Evolutionary conservation across 2,329 filamentous ascomycete species (phyloP), one percentile per base, ranked within the genome.

Genomic region (Talaromyces pinophilus): DNA sequence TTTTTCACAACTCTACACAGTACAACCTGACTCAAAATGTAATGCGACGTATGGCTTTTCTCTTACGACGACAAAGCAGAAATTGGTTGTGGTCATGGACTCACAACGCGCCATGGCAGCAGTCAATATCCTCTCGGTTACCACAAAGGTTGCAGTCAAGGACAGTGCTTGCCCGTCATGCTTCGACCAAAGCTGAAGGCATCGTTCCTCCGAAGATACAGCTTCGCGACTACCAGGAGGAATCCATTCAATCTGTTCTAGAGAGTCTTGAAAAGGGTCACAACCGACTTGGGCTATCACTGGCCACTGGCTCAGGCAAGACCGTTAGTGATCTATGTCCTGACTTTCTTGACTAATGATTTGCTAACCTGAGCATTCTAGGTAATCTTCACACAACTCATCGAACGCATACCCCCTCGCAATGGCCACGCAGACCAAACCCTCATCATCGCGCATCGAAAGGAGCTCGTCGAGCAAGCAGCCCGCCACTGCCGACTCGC

Each of bases 301-400:
- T 97, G 42, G 93, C 93, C 2, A 97, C 93, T 3, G 93, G 93
- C 0, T 88, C 91, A 69, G 93, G 93, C 5, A 97, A 97, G 78
- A 97, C 93, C 7, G 92, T 92, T 78, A 68, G 84, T 72, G 38
- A 38, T 42, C 54, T 19, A 22, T 59, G 59, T n/a, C 38, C n/a
- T 33, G 60, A 35, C 62, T 22, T 44, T 48, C 52, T 54, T 46
- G 38, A 40, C n/a, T 3, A 22, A 52, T 30, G 5, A 6, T 19
- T 64, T 46, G 19, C 44, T 67, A 46, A 57, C 54, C n/a, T 54
- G 25, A n/a, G 11, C 70, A 44, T 3, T 19, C 33, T 60, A 92
- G 90, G 89, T 99, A 75, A 93, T 99, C 72, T 99, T 99, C 81
- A 98, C 94, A 13, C 93, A 97, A 76, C 85, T 99, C 55, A 96